Conservation (phyloP, 83 land plant species). For the Thuja plicata region DNA sequence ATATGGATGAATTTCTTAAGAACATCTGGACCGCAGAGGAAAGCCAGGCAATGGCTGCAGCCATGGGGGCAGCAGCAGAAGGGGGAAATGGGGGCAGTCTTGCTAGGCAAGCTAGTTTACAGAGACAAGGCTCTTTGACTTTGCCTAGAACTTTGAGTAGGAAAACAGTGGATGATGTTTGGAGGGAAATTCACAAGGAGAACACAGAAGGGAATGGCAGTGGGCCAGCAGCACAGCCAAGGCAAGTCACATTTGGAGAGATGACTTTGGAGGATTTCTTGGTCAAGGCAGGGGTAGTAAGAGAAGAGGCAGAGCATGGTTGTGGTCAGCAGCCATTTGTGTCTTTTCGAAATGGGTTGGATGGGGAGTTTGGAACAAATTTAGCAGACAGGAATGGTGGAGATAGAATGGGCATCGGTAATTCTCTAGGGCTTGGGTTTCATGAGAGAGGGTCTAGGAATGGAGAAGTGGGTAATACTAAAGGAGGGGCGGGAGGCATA, state of each 20-base stretch:
- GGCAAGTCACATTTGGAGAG: slow-evolving; percentile 81
- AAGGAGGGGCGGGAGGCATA: slow-evolving; percentile 9
- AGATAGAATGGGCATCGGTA: slow-evolving; percentile 6
- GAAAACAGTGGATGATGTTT: slow-evolving; percentile 88
- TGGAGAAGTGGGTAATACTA: slow-evolving; percentile 4
- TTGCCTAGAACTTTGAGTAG: slow-evolving; percentile 61
- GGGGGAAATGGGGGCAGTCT: background rate
- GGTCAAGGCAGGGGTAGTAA: slow-evolving; percentile 78
- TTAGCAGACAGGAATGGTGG: slow-evolving; percentile 11
- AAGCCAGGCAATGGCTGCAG: slow-evolving; percentile 28
- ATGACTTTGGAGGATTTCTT: slow-evolving; percentile 92
- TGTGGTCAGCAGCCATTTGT: background rate
- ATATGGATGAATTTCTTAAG: slow-evolving; percentile 80
- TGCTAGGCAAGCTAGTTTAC: slow-evolving; percentile 32
- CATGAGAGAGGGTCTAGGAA: slow-evolving; percentile 11
- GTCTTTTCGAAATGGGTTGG: slow-evolving; percentile 1
- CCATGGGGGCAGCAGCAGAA: slow-evolving; percentile 10
- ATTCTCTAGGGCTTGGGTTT: slow-evolving; percentile 16
- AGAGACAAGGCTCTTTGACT: slow-evolving; percentile 64
- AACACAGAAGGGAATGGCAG: slow-evolving; percentile 14
- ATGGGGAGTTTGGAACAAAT: background rate
- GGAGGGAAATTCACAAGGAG: slow-evolving; percentile 64
- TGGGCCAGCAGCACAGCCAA: slow-evolving; percentile 20
- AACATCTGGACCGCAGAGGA: slow-evolving; percentile 83
- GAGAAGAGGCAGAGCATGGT: slow-evolving; percentile 32